Base-by-base conservation (phyloP, 495 filamentous ascomycete species). In the Aspergillus ellipticus region DNA sequence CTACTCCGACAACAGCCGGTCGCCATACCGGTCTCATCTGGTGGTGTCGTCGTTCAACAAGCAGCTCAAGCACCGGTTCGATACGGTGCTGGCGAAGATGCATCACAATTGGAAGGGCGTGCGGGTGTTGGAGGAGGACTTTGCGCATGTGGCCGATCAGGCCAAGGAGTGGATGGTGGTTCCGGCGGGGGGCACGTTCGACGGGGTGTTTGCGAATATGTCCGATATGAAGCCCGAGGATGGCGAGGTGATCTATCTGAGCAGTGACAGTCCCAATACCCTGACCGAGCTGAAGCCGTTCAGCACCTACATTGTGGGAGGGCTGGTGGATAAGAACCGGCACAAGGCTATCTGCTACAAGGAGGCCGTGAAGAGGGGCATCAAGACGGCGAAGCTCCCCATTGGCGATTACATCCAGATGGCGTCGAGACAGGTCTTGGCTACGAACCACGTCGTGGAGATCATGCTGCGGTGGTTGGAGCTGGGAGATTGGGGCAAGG, bases 391-490 rank as follows among this genome's bases (percentile, higher is more conserved):
- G 0, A 93, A 89, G 68, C 67, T 99, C 20, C 94, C 94, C 0
- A 97, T 99, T 63, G 89, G 90, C 2, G 84, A 97, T 16, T 97
- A 88, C 60, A 86, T 99, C 77, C 77, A 88, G 50, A 95, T 99
- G 90, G 73, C 83, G 24, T 89, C 85, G 55, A 83, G 94, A 13
- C 81, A 83, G 54, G 87, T 99, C 2, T 71, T 99, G 42, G 84
- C 91, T 6, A 96, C 92, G 11, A 97, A 97, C 64, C 94, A 99
- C 64, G 94, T 99, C 0, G 79, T 89, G 41, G 94, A 97, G 69
- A 97, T 99, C 57, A 96, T 99, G 89, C 66, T 94, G 26, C 83
- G 85, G 55, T 99, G 94, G 89, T 61, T 99, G 51, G 89, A 96
- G 59, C 77, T 80, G 24, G 86, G 88, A 0, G 87, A 97, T 67